Evolutionary conservation across 176 grass and related monocot species (phyloP), one percentile per base, ranked within the genome.

Genomic region (Saccharum officinarum): DNA sequence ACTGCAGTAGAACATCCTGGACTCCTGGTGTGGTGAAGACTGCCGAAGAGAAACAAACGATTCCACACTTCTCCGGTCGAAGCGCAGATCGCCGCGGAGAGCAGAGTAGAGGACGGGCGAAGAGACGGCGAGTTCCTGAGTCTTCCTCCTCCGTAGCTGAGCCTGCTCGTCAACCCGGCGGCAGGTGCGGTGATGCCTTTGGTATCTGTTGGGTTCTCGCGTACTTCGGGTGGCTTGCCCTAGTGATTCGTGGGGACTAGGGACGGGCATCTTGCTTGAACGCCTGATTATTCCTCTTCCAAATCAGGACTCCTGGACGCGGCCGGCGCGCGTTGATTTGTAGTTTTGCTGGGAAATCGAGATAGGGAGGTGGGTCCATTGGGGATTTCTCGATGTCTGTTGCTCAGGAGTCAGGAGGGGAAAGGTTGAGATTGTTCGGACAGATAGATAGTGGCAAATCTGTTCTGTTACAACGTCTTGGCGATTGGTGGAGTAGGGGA

Each of bases 111-210:
- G 62, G 28, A 30, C 45, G 46, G 15, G 65, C 39, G 63, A 57
- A 85, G 33, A 25, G 50, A 17, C 66, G 40, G 22, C 18, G 80
- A 83, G 36, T 54, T 49, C 39, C 22, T 81, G 47, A 49, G 28
- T 39, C 55, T 4, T 52, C 30, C 57, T 59, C 34, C 80, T 61
- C 52, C 80, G 28, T 18, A 36, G 69, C 73, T 59, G 55, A 22
- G 23, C 64, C 67, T 18, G 5, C 31, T 33, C 78, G 14, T 28
- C 52, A 52, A 15, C 1, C 71, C 22, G 79, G 84, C 78, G 79
- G 88, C 78, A 59, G 79, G 69, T 87, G 57, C 36, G 8, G 16
- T 15, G 22, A 30, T 34, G 39, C 22, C n/a, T 82, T 33, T 23
- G 47, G 4, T 44, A n/a, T 22, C 34, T 8, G 5, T n/a, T 37